These are phyloP conservation scores for Saturnispora sanitii DNA, from an alignment of 805 yeast genomes.

Conservation along the genomic window DNA sequence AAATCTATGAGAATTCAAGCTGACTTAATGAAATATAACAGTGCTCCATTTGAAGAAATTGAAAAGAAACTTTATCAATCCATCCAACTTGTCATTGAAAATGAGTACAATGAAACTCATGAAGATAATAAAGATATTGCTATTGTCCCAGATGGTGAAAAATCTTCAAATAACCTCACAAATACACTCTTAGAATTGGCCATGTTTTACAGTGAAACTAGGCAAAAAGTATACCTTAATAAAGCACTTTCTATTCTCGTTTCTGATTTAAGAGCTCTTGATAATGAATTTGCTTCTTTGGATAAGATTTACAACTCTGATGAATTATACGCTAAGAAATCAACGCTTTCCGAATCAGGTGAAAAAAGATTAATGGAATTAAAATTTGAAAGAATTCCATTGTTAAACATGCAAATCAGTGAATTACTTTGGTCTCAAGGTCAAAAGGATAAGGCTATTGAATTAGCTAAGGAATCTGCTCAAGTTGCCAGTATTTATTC, in stretches of 20 bases:
- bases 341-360: constrained; percentile 10
- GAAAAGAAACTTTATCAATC: constrained; percentile 26
- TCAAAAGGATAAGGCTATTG: constrained; percentile 27
- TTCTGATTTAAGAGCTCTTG: constrained; percentile 25
- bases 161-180: constrained; percentile 18
- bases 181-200: constrained; percentile 25
- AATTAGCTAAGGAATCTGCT: constrained; percentile 32
- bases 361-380: constrained; percentile 20
- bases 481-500: constrained; percentile 25
- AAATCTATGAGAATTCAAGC: constrained; percentile 31
- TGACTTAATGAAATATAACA: constrained; percentile 18
- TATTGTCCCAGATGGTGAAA: constrained; percentile 18
- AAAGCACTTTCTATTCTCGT: constrained; percentile 29
- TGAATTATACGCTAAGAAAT: constrained; percentile 12
- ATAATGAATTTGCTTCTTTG: constrained; percentile 17
- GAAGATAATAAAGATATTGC: constrained; percentile 13
- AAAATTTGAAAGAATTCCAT: constrained; percentile 26
- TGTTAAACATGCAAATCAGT: constrained; percentile 33
- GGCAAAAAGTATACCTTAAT: constrained; percentile 14
- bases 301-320: constrained; percentile 13
- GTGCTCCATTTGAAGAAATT: constrained; percentile 17
- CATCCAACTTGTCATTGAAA: constrained; percentile 18
- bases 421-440: constrained; percentile 33
- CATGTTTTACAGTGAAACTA: constrained; percentile 22
- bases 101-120: constrained; percentile 17